phyloP scores from a whole-genome alignment of 2,329 filamentous ascomycete species.

The Colletotrichum australisinense region DNA sequence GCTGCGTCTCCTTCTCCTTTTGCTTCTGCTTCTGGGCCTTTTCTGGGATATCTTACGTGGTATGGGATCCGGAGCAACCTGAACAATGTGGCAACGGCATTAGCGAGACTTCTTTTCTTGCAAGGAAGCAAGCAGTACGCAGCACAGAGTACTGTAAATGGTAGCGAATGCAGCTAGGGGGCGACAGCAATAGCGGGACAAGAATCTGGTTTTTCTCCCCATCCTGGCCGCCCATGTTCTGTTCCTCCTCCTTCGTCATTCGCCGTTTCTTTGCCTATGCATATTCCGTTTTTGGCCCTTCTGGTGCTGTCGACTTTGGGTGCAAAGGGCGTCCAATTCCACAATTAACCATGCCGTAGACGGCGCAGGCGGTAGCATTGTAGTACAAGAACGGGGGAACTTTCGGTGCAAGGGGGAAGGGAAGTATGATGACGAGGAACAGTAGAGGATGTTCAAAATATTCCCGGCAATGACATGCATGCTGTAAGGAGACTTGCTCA shows the following conservation, averaged over 20 bases:
- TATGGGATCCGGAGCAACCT: conserved; percentile 25
- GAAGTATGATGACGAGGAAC: background rate
- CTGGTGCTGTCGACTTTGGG: background rate
- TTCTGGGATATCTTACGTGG: conserved; percentile 8
- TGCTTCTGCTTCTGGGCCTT: conserved; percentile 18
- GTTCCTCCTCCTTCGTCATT: background rate
- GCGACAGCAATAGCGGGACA: background rate
- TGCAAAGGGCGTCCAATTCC: conserved; percentile 13
- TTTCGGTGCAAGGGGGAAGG: conserved; percentile 6
- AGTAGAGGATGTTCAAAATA: background rate
- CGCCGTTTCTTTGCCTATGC: background rate
- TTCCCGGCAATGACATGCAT: background rate
- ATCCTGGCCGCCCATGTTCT: background rate
- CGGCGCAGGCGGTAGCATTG: background rate
- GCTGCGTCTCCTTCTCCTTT: background rate
- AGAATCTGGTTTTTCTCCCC: background rate
- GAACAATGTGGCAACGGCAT: conserved; percentile 25
- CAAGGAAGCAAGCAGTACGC: conserved; percentile 17
- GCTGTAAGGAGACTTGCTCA: conserved; percentile 6
- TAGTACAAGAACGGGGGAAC: conserved; percentile 4
- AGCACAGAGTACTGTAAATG: background rate
- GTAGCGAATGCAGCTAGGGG: background rate
- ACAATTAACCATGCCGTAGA: conserved; percentile 10
- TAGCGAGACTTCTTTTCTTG: conserved; percentile 22
- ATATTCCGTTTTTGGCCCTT: background rate